Percentiles rank a stretch among this genome's conserved stretches.
Evolutionary conservation across 2,329 filamentous ascomycete species (phyloP).

Genomic region (Emydomyces testavorans): DNA sequence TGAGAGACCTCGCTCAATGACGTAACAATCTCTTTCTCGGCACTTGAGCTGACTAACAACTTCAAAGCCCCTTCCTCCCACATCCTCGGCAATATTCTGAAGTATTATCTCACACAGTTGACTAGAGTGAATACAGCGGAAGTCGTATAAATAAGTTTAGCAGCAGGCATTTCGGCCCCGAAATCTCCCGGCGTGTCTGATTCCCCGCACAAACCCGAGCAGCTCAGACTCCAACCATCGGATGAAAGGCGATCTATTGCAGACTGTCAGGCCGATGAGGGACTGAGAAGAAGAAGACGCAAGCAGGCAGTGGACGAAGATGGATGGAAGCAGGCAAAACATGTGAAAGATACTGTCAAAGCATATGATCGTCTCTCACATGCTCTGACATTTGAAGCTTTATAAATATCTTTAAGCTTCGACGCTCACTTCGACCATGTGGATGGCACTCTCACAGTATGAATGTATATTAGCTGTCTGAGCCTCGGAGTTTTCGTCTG

Average conservation of each 20-base stretch:
- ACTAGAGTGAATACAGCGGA: background rate
- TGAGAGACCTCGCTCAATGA: background rate
- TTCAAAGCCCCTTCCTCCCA: background rate
- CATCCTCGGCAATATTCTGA: constrained; percentile 4
- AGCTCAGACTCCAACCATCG: background rate
- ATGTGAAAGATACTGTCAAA: background rate
- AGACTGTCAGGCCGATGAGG: background rate
- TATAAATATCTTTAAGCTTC: constrained; percentile 2
- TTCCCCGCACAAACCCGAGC: background rate
- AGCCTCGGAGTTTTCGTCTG: constrained; percentile 6
- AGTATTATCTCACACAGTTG: background rate
- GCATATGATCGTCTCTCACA: constrained; percentile 8
- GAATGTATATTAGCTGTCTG: background rate
- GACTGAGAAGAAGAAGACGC: too few relatives aligned
- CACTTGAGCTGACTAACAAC: constrained; percentile 3
- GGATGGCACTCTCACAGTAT: background rate
- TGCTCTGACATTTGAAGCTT: background rate
- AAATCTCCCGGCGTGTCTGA: constrained; percentile 7
- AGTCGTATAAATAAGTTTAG: background rate
- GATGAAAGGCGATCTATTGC: background rate
- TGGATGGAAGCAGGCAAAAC: background rate
- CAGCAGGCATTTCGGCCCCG: constrained; percentile 2
- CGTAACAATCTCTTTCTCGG: background rate
- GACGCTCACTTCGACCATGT: constrained; percentile 1
- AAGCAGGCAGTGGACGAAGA: background rate